Evolutionary conservation across 2,329 filamentous ascomycete genomes (phyloP).

Genomic region (Chaetomiaceae sp.): DNA sequence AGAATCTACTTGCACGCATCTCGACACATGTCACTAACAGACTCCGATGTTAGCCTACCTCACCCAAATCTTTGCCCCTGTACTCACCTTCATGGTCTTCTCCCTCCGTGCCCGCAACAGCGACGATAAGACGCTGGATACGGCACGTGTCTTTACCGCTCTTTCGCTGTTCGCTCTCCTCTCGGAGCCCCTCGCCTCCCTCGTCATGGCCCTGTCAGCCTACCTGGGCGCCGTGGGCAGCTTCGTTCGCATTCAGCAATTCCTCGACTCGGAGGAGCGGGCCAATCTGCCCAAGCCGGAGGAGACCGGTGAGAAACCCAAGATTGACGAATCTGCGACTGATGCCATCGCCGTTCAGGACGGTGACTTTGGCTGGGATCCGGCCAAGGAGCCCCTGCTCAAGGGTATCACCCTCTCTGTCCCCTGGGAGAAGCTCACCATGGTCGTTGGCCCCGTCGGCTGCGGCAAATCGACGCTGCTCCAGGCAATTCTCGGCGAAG

Average conservation of each 20-base stretch:
- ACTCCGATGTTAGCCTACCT: constrained; percentile 17
- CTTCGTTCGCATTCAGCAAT: constrained; percentile 33
- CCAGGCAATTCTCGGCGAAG: constrained; percentile 37
- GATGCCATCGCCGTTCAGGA: constrained; percentile 18
- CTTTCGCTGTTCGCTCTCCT: constrained; percentile 35
- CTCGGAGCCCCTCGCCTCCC: constrained; percentile 31
- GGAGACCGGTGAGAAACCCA: background rate
- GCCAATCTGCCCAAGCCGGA: constrained; percentile 11
- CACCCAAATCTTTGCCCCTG: constrained; percentile 31
- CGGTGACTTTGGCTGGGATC: constrained; percentile 21
- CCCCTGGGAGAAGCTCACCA: constrained; percentile 26
- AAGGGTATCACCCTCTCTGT: constrained; percentile 14
- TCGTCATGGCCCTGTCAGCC: constrained; percentile 33
- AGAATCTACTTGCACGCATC: too few species aligned
- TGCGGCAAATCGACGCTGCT: constrained; percentile 42
- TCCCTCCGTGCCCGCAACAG: constrained; percentile 31
- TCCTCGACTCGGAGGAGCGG: constrained; percentile 30
- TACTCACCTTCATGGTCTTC: constrained; percentile 34
- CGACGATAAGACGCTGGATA: constrained; percentile 28
- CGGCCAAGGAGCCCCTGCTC: constrained; percentile 18
- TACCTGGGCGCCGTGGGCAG: constrained; percentile 33
- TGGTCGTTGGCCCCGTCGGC: constrained; percentile 40
- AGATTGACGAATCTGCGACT: constrained; percentile 5
- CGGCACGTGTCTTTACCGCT: constrained; percentile 35
- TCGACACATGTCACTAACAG: too few species aligned